Percentiles rank a stretch among this genome's conserved stretches.
Conservation (phyloP, 2,329 filamentous ascomycete species). For the Trichophyton rubrum region DNA sequence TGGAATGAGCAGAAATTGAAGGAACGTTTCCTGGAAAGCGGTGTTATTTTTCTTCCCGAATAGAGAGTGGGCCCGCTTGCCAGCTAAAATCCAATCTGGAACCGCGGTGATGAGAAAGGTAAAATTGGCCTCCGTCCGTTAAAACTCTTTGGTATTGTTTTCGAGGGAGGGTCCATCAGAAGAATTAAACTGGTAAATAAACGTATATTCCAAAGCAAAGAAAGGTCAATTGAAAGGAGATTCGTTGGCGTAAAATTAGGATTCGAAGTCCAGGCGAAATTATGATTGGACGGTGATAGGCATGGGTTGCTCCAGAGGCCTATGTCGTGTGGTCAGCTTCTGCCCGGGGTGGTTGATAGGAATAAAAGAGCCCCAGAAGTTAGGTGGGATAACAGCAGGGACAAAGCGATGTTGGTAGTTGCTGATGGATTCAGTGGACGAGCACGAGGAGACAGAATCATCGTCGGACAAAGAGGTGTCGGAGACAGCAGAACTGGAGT, state of each 20-base stretch:
- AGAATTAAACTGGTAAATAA: not conserved
- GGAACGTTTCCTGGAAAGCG: not conserved
- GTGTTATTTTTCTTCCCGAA: not conserved
- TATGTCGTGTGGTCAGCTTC: slow-evolving; percentile 18
- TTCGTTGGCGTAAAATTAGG: not conserved
- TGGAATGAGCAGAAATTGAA: not conserved
- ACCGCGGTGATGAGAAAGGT: not conserved
- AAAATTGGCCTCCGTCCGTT: not conserved
- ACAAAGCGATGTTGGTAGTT: slow-evolving; percentile 16
- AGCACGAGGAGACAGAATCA: slow-evolving; percentile 25
- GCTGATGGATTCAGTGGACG: slow-evolving; percentile 23
- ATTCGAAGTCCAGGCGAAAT: not conserved
- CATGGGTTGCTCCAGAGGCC: slow-evolving; percentile 17
- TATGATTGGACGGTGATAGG: slow-evolving; percentile 7
- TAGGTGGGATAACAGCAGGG: slow-evolving; percentile 19
- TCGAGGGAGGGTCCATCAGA: not conserved
- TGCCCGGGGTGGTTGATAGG: slow-evolving; percentile 20
- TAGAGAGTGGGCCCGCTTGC: not conserved
- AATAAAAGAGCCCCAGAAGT: slow-evolving; percentile 18
- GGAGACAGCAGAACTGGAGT: slow-evolving; percentile 29
- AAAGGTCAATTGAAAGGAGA: not conserved
- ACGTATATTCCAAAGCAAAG: not conserved
- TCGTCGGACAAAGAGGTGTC: slow-evolving; percentile 30
- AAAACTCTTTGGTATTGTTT: not conserved
- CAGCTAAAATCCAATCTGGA: not conserved